Evolutionary conservation across 148 eudicot genomes (phyloP).

Genomic region (Hydrangea macrophylla): DNA sequence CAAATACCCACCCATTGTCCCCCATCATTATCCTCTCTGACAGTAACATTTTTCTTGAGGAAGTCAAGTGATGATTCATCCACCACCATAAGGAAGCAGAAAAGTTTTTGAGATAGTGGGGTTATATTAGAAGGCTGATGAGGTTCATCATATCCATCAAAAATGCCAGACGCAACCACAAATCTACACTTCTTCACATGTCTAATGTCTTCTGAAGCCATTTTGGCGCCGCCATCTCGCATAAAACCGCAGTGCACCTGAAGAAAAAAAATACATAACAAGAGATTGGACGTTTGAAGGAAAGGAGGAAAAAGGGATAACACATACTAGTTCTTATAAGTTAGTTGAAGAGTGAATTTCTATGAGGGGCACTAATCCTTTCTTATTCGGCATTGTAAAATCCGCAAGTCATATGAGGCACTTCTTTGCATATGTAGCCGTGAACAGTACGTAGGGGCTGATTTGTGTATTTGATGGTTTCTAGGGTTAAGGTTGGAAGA

Average conservation of each 20-base stretch:
- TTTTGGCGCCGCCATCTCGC: slow-evolving; percentile 78
- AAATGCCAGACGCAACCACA: slow-evolving; percentile 96
- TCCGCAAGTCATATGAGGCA: background rate
- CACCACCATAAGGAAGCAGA: slow-evolving; percentile 95
- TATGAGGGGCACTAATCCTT: background rate
- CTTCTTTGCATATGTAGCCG: no score
- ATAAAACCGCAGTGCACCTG: slow-evolving; percentile 99
- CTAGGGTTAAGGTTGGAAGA: no score
- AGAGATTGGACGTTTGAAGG: background rate
- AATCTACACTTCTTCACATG: slow-evolving; percentile 80
- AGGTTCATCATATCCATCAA: slow-evolving; percentile 96
- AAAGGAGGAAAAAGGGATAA: background rate
- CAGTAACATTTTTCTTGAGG: slow-evolving; percentile 71
- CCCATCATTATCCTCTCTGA: slow-evolving; percentile 63
- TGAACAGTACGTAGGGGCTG: no score
- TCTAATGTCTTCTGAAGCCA: slow-evolving; percentile 64
- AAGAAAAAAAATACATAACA: slow-evolving; percentile 16
- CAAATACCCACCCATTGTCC: slow-evolving; percentile 96
- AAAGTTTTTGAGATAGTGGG: slow-evolving; percentile 65
- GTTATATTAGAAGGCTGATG: slow-evolving; percentile 89
- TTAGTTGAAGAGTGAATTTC: no score
- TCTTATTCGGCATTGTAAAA: background rate
- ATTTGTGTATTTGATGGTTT: no score
- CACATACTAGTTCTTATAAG: background rate
- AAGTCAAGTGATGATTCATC: slow-evolving; percentile 79